Conservation (phyloP, 345 rosid genomes). For the Durio zibethinus region DNA sequence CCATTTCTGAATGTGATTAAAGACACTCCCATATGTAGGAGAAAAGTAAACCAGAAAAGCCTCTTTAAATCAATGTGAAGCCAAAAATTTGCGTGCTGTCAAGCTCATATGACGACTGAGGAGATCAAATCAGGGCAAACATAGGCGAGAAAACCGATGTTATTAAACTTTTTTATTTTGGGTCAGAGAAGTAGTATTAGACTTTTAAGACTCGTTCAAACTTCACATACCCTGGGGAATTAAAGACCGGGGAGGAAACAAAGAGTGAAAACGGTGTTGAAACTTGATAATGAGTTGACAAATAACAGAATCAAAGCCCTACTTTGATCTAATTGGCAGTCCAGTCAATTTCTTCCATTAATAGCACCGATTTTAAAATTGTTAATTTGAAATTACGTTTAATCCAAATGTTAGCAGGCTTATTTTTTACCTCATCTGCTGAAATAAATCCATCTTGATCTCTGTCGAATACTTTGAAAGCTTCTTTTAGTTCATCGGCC, state of each 20-base stretch:
- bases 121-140: neutral
- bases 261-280: neutral
- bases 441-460: slow-evolving; percentile 66
- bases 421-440: slow-evolving; percentile 43
- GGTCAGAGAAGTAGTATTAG: neutral
- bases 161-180: neutral
- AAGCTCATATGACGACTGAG: neutral
- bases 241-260: neutral
- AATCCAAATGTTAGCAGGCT: neutral
- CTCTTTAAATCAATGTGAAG: neutral
- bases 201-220: too few species aligned
- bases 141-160: neutral
- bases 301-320: neutral
- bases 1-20: too few species aligned
- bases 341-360: too few species aligned
- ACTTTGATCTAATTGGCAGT: neutral
- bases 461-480: slow-evolving; percentile 62
- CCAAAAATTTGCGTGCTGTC: neutral
- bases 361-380: too few species aligned
- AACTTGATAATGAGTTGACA: neutral
- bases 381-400: neutral
- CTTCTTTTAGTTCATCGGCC: slow-evolving; percentile 56
- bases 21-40: neutral
- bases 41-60: neutral
- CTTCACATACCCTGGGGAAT: too few species aligned